These are phyloP conservation scores for Lepiota brunneoincarnata DNA, from an alignment of 768 basidiomycete genomes.

Conservation along the genomic window DNA sequence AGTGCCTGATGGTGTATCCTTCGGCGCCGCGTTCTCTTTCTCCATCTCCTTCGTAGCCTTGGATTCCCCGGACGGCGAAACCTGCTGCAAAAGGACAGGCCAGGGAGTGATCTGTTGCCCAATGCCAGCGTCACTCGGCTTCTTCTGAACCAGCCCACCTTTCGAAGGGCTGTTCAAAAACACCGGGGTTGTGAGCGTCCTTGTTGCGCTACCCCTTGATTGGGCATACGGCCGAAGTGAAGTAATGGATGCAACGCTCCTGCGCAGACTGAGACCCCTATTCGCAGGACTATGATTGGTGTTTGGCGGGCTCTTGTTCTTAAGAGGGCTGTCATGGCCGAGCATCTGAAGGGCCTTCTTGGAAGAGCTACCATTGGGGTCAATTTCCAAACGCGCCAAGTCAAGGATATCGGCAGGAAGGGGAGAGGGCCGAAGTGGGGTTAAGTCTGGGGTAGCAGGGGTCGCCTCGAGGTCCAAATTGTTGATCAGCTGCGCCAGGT, in stretches of 20 bases:
- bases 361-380: slow-evolving; percentile 33
- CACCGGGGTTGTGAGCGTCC: slow-evolving; percentile 2
- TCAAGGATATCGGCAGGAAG: slow-evolving; percentile 12
- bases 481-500: slow-evolving; percentile 75
- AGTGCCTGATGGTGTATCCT: slow-evolving; percentile 16
- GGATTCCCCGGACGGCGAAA: slow-evolving; percentile 20
- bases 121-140: slow-evolving; percentile 22
- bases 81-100: slow-evolving; percentile 38
- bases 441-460: slow-evolving; percentile 49
- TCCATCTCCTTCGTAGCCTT: neutral
- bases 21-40: slow-evolving; percentile 20
- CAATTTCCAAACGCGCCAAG: neutral
- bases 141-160: slow-evolving; percentile 2
- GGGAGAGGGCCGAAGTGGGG: slow-evolving; percentile 40
- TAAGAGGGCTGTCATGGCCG: slow-evolving; percentile 34
- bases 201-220: slow-evolving; percentile 17
- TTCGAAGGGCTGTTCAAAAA: slow-evolving; percentile 9
- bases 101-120: slow-evolving; percentile 66
- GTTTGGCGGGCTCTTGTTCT: slow-evolving; percentile 17
- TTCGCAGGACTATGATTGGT: neutral
- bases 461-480: slow-evolving; percentile 82
- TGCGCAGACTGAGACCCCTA: slow-evolving; percentile 31
- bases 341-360: slow-evolving; percentile 20
- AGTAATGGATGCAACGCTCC: slow-evolving; percentile 35
- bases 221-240: slow-evolving; percentile 28